Evolutionary conservation across 1,284 basidiomycete species (phyloP), one percentile per base, ranked within the genome.

Genomic region (Malassezia equina): DNA sequence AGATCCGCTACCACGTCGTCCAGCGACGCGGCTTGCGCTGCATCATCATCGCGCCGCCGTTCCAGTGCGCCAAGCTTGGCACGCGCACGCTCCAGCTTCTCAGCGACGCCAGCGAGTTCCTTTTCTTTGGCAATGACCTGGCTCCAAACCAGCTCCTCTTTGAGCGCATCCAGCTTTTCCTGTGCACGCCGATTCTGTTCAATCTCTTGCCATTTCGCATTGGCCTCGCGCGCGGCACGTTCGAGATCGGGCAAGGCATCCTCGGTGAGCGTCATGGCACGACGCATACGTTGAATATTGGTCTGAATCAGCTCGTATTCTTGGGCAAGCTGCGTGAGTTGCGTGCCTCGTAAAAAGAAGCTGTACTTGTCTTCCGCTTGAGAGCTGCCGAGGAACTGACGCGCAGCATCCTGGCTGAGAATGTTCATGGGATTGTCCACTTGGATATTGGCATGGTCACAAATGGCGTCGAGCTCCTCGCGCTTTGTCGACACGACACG

Each of bases 351-450:
- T 40, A 96, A 80, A 81, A 96, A 98, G 75, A 96, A 90, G 28
- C 58, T 69, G 9, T 98, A 98, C 74, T 95, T 90, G 75, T 91
- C 87, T n/a, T 80, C 75, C 2, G 88, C 82, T 46, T 84, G 81
- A 2, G 90, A 86, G 2, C 84, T 83, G 54, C 86, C 85, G 63
- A 99, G 78, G 77, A 98, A 99, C 64, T 88, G 85, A 33, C 89
- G 81, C 2, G 83, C 81, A 45, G 81, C 67, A 49, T 78, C 77
- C 58, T 78, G 77, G 7, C 70, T 76, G 33, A 78, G 69, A 7
- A 98, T 84, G 60, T 90, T 94, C 81, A 96, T 84, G 0, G 91
- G 91, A 67, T 95, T 95, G 73, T 98, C 94, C 57, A 96, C 87
- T 69, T 90, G 88, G 58, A 99, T 90, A 69, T 89, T 88, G 83